Evolutionary conservation across 1,139 yeast genomes (phyloP).

Genomic region (Maudiozyma humilis): DNA sequence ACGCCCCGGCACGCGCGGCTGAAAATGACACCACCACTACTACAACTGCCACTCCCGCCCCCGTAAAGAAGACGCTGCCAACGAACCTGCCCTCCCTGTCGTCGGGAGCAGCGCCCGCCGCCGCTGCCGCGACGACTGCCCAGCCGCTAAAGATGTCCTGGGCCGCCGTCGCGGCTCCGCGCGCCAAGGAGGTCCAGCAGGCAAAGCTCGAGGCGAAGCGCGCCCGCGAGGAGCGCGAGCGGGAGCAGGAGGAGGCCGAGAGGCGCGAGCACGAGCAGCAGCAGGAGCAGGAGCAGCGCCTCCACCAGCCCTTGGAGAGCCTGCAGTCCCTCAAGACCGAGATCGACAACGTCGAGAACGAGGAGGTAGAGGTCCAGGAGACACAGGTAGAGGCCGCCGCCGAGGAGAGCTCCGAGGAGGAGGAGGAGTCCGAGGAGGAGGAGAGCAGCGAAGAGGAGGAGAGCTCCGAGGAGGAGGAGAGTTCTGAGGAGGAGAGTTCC

Average conservation of each 20-base stretch:
- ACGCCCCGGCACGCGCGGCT: neutral
- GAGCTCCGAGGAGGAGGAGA: constrained; percentile 8
- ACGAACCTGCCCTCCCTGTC: constrained; percentile 6
- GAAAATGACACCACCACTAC: no score
- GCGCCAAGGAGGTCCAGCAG: constrained; percentile 14
- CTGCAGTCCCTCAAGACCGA: constrained; percentile 1
- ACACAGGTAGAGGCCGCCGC: constrained; percentile 3
- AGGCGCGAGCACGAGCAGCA: neutral
- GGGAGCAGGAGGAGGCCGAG: neutral
- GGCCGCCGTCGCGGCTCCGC: constrained; percentile 37
- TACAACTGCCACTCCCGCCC: neutral
- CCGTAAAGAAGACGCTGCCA: neutral
- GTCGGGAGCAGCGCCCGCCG: neutral
- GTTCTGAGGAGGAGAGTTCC: neutral
- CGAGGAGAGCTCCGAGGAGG: no score
- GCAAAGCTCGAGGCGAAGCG: neutral
- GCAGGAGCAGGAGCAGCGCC: constrained; percentile 1
- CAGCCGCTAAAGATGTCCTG: constrained; percentile 32
- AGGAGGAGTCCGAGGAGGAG: constrained; percentile 9
- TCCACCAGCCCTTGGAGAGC: neutral
- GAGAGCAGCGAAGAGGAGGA: constrained; percentile 8
- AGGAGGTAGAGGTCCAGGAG: constrained; percentile 6
- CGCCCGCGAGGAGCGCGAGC: neutral
- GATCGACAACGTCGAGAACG: constrained; percentile 5
- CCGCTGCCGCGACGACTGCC: constrained; percentile 6